A percentile compares a stretch with the other conserved stretches of the same genome.
phyloP scores from a whole-genome alignment of 345 rosid species.

The Corymbia maculata region DNA sequence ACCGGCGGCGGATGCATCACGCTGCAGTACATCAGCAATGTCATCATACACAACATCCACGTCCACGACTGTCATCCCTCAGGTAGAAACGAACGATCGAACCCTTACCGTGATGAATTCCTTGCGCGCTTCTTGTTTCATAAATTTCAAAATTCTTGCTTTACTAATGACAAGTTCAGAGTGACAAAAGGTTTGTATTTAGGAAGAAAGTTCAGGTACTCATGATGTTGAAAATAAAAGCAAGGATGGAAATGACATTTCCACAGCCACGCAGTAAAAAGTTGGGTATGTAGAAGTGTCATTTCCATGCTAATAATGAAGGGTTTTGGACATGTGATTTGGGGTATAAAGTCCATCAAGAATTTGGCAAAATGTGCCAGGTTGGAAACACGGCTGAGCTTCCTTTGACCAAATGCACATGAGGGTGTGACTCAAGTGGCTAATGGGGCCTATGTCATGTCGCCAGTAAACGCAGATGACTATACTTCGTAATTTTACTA shows the following conservation, averaged over 20 bases:
- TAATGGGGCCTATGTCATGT: background rate
- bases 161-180: background rate
- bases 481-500: background rate
- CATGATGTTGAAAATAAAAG: background rate
- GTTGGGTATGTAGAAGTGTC: background rate
- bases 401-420: background rate
- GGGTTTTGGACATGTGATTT: background rate
- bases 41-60: constrained; percentile 88
- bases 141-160: background rate
- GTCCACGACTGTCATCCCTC: constrained; percentile 79
- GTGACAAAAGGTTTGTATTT: background rate
- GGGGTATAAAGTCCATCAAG: background rate
- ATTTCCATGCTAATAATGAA: background rate
- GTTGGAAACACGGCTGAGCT: background rate
- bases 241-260: no score
- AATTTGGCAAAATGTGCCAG: background rate
- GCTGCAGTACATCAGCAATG: constrained; percentile 73
- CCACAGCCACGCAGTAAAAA: background rate
- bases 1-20: constrained; percentile 96
- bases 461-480: background rate
- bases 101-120: background rate
- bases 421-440: background rate
- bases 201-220: background rate
- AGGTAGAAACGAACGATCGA: constrained; percentile 19
- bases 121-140: background rate